A percentile compares a stretch with the other conserved stretches of the same genome.
phyloP scores from a whole-genome alignment of 306 rosid genomes.

The Begonia masoniana region DNA sequence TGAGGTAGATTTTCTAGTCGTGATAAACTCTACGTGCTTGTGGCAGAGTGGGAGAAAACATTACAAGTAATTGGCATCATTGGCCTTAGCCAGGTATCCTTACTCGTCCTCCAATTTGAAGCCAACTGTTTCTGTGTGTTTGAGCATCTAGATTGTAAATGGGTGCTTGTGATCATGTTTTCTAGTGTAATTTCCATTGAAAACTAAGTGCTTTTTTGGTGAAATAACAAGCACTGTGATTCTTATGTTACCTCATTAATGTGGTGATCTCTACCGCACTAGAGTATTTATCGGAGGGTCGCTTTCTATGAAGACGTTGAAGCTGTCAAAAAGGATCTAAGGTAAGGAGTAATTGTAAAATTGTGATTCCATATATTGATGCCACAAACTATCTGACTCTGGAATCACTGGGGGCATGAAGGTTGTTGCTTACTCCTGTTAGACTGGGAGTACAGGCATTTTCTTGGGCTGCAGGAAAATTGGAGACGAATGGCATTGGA shows the following conservation, averaged over 20 bases:
- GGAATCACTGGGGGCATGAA: conserved; percentile 16
- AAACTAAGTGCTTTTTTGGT: conserved; percentile 4
- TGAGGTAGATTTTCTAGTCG: too few species aligned
- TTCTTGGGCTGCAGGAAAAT: conserved; percentile 84
- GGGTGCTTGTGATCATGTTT: too few species aligned
- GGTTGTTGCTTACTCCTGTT: conserved; percentile 62
- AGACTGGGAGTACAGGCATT: conserved; percentile 62
- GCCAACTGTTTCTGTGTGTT: background rate
- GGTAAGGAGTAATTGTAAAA: conserved; percentile 24
- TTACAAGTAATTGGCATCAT: conserved; percentile 57
- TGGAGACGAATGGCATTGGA: conserved; percentile 68
- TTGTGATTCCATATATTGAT: background rate
- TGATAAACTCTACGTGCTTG: background rate
- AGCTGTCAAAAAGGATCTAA: conserved; percentile 57
- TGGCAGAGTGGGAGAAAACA: conserved; percentile 90
- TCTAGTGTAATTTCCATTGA: too few species aligned
- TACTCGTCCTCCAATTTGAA: conserved; percentile 12
- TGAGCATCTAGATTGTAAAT: too few species aligned
- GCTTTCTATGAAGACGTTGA: conserved; percentile 50
- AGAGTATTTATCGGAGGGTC: conserved; percentile 58
- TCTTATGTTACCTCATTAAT: conserved; percentile 7
- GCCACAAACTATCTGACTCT: background rate
- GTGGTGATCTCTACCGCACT: conserved; percentile 9
- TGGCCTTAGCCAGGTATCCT: conserved; percentile 68
- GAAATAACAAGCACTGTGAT: conserved; percentile 1